Percentiles rank a stretch among this genome's conserved stretches.
phyloP scores from a whole-genome alignment of 768 basidiomycete genomes.

The Mycena filopes region DNA sequence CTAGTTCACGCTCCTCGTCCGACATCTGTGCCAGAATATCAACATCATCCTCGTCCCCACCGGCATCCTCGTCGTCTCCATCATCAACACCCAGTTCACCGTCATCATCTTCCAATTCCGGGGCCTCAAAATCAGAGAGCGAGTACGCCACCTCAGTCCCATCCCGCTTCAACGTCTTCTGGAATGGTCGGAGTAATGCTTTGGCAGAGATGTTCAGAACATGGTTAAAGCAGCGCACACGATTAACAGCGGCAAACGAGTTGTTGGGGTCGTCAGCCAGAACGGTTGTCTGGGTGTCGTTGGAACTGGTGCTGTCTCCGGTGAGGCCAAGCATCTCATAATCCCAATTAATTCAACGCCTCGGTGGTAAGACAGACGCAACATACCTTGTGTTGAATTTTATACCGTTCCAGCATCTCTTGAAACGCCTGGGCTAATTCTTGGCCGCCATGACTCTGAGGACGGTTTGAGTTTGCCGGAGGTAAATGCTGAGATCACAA shows the following conservation, averaged over 20 bases:
- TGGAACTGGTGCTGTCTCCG: conserved; percentile 41
- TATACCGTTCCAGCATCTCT: conserved; percentile 31
- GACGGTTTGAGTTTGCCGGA: too few species aligned
- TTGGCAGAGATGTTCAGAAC: conserved; percentile 2
- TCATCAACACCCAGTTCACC: too few species aligned
- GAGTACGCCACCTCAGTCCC: too few species aligned
- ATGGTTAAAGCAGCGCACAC: conserved; percentile 8
- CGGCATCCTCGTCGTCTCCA: too few species aligned
- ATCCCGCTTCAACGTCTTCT: too few species aligned
- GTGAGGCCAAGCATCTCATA: conserved; percentile 22
- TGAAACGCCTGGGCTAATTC: conserved; percentile 35
- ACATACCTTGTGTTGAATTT: conserved; percentile 37
- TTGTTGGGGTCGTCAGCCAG: conserved; percentile 28
- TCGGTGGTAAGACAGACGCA: too few species aligned
- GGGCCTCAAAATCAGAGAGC: too few species aligned
- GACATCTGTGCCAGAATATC: too few species aligned
- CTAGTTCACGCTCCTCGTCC: too few species aligned
- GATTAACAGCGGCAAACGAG: conserved; percentile 9
- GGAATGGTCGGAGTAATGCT: conserved; percentile 12
- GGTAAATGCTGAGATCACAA: too few species aligned
- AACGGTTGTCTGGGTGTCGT: conserved; percentile 36
- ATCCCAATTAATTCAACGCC: background rate
- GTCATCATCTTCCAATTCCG: too few species aligned
- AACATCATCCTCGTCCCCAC: too few species aligned
- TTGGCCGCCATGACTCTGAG: conserved; percentile 40